phyloP scores from a whole-genome alignment of 371 early-diverging fungal species.

The Actinomortierella ambigua region DNA sequence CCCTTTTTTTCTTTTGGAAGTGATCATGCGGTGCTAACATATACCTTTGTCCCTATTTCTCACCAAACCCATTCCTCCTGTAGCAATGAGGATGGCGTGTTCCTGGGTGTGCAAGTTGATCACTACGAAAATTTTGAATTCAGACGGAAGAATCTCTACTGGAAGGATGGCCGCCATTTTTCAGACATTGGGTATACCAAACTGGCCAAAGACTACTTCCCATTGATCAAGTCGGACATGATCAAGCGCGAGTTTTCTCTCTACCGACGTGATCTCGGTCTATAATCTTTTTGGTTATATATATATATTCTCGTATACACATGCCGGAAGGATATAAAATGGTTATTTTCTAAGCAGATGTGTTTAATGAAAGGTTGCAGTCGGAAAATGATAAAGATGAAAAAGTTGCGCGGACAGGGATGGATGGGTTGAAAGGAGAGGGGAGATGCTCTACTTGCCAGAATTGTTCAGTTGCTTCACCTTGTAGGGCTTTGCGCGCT shows the following conservation, averaged over 20 bases:
- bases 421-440: too few species aligned
- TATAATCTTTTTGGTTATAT: constrained; percentile 16
- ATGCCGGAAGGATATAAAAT: too few species aligned
- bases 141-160: constrained; percentile 39
- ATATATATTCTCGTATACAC: too few species aligned
- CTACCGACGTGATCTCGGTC: constrained; percentile 28
- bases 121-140: constrained; percentile 38
- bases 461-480: constrained; percentile 43
- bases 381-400: too few species aligned
- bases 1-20: too few species aligned
- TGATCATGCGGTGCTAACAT: too few species aligned
- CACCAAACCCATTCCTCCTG: too few species aligned
- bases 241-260: constrained; percentile 43
- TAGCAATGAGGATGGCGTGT: constrained; percentile 31
- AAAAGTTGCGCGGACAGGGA: too few species aligned
- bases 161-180: constrained; percentile 43
- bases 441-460: constrained; percentile 20
- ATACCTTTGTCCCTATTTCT: too few species aligned
- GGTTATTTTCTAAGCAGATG: too few species aligned
- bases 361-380: too few species aligned
- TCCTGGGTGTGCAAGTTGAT: constrained; percentile 33
- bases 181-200: constrained; percentile 37
- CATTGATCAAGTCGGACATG: constrained; percentile 33
- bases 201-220: constrained; percentile 44
- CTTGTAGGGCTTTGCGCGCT: constrained; percentile 44